phyloP scores from a whole-genome alignment of 2,329 filamentous ascomycete genomes.

The Fusarium newnesense region DNA sequence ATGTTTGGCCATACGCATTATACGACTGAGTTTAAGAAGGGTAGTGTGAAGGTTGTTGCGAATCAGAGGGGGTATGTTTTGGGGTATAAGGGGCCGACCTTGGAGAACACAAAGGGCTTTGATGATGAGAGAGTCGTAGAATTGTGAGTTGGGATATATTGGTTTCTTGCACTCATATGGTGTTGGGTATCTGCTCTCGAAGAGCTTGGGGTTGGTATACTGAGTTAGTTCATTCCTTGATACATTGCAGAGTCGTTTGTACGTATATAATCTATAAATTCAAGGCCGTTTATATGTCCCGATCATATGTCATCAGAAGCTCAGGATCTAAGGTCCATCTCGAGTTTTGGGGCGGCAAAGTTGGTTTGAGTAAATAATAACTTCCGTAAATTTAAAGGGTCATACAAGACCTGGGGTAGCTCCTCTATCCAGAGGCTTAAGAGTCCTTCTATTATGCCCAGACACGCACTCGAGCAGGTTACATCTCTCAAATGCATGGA shows the following conservation, averaged over 20 bases:
- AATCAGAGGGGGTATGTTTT: slow-evolving; percentile 59
- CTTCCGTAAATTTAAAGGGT: too few relatives aligned
- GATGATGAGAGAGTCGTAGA: slow-evolving; percentile 39
- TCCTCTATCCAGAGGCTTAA: background rate
- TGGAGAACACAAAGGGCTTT: slow-evolving; percentile 41
- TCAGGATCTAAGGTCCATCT: background rate
- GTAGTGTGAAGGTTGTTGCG: slow-evolving; percentile 52
- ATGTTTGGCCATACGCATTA: slow-evolving; percentile 63
- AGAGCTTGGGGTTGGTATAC: background rate
- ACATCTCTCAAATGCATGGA: background rate
- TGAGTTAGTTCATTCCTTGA: background rate
- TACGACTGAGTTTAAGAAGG: slow-evolving; percentile 49
- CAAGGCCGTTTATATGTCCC: background rate
- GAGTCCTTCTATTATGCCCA: background rate
- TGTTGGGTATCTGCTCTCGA: background rate
- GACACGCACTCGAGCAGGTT: background rate
- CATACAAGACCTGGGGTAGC: too few relatives aligned
- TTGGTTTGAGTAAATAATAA: background rate
- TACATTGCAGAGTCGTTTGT: too few relatives aligned
- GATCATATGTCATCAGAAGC: background rate
- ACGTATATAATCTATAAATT: rapidly evolving
- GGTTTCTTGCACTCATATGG: background rate
- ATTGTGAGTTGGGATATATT: slow-evolving; percentile 12
- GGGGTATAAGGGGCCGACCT: slow-evolving; percentile 35
- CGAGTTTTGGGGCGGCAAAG: background rate